These are phyloP conservation scores for Juglanconis sp. DNA, from an alignment of 2,329 filamentous ascomycete genomes.

Conservation along the genomic window DNA sequence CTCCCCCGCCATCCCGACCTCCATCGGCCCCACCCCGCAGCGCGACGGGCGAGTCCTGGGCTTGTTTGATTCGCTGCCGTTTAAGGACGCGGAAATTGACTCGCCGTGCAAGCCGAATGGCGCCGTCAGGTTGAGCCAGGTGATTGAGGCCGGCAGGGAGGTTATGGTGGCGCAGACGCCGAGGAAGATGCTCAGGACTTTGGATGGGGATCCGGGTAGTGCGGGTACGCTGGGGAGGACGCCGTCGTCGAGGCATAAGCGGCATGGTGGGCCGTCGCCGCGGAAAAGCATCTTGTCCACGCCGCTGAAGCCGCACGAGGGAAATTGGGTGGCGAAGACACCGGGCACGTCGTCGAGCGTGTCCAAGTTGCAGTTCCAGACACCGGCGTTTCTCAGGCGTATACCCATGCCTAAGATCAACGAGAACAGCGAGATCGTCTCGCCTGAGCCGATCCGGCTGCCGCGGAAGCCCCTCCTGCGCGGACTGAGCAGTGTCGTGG, in stretches of 20 bases:
- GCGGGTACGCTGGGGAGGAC: slow-evolving; percentile 40
- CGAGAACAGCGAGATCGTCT: slow-evolving; percentile 52
- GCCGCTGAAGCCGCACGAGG: slow-evolving; percentile 52
- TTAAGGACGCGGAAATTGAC: slow-evolving; percentile 41
- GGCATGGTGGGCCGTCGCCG: slow-evolving; percentile 33
- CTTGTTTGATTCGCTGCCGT: slow-evolving; percentile 67
- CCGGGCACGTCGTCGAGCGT: slow-evolving; percentile 40
- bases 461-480: slow-evolving; percentile 62
- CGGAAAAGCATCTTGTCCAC: slow-evolving; percentile 35
- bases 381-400: slow-evolving; percentile 67
- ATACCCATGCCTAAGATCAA: slow-evolving; percentile 49
- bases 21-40: slow-evolving; percentile 76
- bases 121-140: slow-evolving; percentile 30
- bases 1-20: slow-evolving; percentile 55
- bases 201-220: slow-evolving; percentile 26
- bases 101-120: slow-evolving; percentile 43
- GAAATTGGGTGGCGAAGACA: slow-evolving; percentile 38
- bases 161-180: slow-evolving; percentile 41
- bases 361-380: slow-evolving; percentile 60
- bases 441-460: slow-evolving; percentile 47
- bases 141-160: slow-evolving; percentile 24
- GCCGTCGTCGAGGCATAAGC: slow-evolving; percentile 56
- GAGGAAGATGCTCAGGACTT: slow-evolving; percentile 36
- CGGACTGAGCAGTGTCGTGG: slow-evolving; percentile 72
- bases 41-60: slow-evolving; percentile 74